These are phyloP conservation scores for Rutidosis leptorrhynchoides DNA, from an alignment of 129 eudicot genomes.

Conservation along the genomic window DNA sequence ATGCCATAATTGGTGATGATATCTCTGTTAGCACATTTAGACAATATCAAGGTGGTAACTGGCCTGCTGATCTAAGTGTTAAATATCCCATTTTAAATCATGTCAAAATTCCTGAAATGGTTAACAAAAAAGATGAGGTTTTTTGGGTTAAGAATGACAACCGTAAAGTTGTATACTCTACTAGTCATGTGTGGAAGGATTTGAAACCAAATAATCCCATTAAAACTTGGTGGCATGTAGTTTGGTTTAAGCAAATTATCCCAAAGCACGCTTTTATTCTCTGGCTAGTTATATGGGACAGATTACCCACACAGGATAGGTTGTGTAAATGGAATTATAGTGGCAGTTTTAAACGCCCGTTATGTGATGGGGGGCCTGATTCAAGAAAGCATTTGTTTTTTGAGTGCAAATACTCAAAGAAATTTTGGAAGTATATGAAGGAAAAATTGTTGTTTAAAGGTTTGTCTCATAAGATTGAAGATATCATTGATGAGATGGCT, in stretches of 20 bases:
- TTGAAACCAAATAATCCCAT: background rate
- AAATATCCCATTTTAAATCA: too few relatives aligned
- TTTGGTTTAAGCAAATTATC: background rate
- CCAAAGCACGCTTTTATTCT: background rate
- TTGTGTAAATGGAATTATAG: background rate
- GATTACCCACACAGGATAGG: background rate
- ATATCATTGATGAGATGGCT: too few relatives aligned
- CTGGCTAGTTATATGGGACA: background rate
- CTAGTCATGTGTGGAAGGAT: background rate
- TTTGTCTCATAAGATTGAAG: too few relatives aligned
- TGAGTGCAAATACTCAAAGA: background rate
- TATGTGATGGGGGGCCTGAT: background rate
- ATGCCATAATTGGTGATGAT: background rate
- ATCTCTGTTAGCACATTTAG: background rate
- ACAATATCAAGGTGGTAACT: too few relatives aligned
- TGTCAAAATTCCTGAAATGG: too few relatives aligned
- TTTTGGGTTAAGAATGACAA: too few relatives aligned
- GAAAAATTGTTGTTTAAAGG: too few relatives aligned
- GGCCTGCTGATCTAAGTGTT: too few relatives aligned
- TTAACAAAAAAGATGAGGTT: too few relatives aligned
- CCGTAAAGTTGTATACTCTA: too few relatives aligned
- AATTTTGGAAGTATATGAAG: background rate
- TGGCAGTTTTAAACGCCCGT: background rate
- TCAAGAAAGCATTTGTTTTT: background rate
- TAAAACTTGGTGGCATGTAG: background rate